A percentile compares a stretch with the other conserved stretches of the same genome.
Evolutionary conservation across 805 yeast genomes (phyloP).

Genomic region (Schwanniomyces polymorphus): DNA sequence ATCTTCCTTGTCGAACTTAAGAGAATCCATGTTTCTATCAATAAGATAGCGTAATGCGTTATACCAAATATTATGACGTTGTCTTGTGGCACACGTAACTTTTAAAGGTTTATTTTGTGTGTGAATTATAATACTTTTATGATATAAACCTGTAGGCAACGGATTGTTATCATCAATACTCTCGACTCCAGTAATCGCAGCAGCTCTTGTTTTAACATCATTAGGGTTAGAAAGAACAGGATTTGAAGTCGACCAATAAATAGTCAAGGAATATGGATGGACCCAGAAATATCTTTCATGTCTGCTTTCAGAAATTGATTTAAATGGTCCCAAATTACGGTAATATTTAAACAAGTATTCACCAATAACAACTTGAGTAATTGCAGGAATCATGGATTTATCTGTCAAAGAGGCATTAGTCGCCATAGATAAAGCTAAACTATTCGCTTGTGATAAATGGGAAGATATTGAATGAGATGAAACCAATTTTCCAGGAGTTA

Average conservation of each 20-base stretch:
- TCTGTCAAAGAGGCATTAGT: constrained; percentile 68
- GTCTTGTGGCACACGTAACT: constrained; percentile 84
- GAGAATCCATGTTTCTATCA: constrained; percentile 61
- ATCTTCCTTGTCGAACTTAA: constrained; percentile 44
- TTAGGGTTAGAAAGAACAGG: constrained; percentile 74
- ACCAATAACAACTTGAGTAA: constrained; percentile 92
- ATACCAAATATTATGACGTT: constrained; percentile 89
- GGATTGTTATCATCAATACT: constrained; percentile 85
- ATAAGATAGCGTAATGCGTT: constrained; percentile 77
- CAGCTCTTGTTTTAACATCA: constrained; percentile 67
- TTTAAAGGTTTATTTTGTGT: constrained; percentile 67
- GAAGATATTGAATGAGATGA: constrained; percentile 26
- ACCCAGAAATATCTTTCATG: constrained; percentile 96
- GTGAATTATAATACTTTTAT: constrained; percentile 76
- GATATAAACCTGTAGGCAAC: constrained; percentile 83
- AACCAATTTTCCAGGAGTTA: constrained; percentile 16
- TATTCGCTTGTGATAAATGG: constrained; percentile 23
- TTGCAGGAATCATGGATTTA: constrained; percentile 74
- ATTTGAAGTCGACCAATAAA: constrained; percentile 84
- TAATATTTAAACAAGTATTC: constrained; percentile 86
- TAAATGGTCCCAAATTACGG: constrained; percentile 72
- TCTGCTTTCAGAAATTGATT: constrained; percentile 72
- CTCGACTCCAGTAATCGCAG: constrained; percentile 76
- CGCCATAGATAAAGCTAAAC: constrained; percentile 43
- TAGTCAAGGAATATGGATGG: constrained; percentile 87